Evolutionary conservation across 2,329 filamentous ascomycete species (phyloP).

Genomic region (Delphinella strobiligena): DNA sequence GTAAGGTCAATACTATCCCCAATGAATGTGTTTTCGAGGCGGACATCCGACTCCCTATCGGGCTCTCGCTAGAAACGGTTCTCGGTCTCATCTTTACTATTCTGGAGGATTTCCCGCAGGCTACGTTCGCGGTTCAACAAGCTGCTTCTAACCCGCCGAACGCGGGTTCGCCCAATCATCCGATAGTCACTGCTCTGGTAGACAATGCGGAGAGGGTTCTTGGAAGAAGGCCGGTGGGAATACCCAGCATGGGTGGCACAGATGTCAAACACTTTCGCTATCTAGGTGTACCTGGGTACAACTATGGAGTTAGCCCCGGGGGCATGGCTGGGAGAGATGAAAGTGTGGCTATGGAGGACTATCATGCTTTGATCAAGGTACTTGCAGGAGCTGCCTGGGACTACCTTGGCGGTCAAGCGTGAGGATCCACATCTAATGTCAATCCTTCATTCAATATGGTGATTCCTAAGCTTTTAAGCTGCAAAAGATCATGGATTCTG

Average conservation of each 20-base stretch:
- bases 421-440: too few relatives aligned
- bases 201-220: conserved; percentile 18
- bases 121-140: conserved; percentile 19
- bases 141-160: conserved; percentile 24
- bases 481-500: too few relatives aligned
- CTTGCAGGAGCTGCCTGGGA: conserved; percentile 22
- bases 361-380: conserved; percentile 19
- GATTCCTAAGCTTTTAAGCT: too few relatives aligned
- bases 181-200: conserved; percentile 19
- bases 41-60: conserved; percentile 30
- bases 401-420: conserved; percentile 11
- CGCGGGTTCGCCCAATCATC: conserved; percentile 21
- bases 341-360: conserved; percentile 21
- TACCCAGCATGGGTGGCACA: conserved; percentile 28
- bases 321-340: conserved; percentile 18
- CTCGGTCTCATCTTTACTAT: conserved; percentile 18
- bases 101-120: conserved; percentile 19
- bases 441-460: too few relatives aligned
- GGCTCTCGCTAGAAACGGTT: conserved; percentile 20
- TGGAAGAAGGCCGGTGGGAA: conserved; percentile 18
- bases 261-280: conserved; percentile 31
- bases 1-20: conserved; percentile 33
- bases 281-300: conserved; percentile 24
- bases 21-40: conserved; percentile 26
- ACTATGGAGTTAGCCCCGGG: conserved; percentile 22